These are phyloP conservation scores for Aspergillus japonicus DNA, from an alignment of 2,329 filamentous ascomycete species.

Conservation along the genomic window DNA sequence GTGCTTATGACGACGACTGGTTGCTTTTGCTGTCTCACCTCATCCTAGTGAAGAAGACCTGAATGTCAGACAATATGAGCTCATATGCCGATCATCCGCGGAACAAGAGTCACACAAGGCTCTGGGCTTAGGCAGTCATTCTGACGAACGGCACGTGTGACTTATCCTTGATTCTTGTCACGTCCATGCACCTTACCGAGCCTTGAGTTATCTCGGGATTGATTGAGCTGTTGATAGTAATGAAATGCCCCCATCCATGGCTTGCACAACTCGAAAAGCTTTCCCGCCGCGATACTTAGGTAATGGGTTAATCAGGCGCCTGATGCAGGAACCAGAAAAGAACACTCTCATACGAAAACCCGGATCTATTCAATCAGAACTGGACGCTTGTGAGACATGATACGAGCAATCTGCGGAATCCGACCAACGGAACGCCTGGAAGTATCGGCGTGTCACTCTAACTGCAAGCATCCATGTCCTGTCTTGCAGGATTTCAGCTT, in stretches of 20 bases:
- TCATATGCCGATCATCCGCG: background rate
- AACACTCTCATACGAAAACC: too few relatives aligned
- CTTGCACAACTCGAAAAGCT: too few relatives aligned
- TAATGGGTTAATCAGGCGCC: too few relatives aligned
- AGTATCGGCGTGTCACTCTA: background rate
- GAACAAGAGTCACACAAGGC: background rate
- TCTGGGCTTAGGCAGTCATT: background rate
- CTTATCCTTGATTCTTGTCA: background rate
- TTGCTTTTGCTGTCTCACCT: background rate
- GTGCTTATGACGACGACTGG: background rate
- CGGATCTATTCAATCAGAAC: background rate
- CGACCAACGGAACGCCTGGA: background rate
- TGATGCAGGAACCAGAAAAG: too few relatives aligned
- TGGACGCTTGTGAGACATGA: slow-evolving; percentile 3
- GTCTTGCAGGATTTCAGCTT: background rate
- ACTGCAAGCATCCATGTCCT: background rate
- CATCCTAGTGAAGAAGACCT: background rate
- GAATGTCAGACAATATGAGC: background rate
- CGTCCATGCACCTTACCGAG: background rate
- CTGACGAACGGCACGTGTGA: background rate
- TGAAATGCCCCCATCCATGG: too few relatives aligned
- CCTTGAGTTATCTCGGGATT: background rate
- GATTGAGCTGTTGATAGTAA: background rate
- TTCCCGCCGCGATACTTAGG: too few relatives aligned
- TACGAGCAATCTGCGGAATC: background rate